Conservation (phyloP, 345 rosid species). For the Syzygium oleosum region DNA sequence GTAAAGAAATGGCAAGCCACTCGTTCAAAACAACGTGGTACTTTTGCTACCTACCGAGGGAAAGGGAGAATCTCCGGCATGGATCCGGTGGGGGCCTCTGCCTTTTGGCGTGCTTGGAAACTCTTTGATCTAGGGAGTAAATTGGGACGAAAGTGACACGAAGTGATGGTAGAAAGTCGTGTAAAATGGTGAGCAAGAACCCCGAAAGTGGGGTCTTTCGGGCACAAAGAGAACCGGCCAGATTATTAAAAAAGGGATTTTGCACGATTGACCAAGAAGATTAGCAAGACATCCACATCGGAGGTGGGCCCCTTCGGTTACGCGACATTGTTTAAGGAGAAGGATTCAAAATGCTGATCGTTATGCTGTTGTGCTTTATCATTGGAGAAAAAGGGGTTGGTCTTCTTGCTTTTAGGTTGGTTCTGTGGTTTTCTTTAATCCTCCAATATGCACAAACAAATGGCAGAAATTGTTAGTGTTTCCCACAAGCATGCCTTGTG, state of each 20-base stretch:
- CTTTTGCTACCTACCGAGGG: not conserved
- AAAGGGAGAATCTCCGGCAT: slow-evolving; percentile 1
- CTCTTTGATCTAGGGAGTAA: not conserved
- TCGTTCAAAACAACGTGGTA: not conserved
- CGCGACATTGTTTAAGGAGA: not conserved
- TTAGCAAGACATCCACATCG: not conserved
- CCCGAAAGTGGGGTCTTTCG: not conserved
- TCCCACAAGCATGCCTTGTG: not conserved
- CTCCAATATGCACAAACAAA: not conserved
- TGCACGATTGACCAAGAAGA: not conserved
- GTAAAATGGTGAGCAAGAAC: not conserved
- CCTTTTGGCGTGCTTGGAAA: not conserved
- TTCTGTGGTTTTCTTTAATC: not conserved
- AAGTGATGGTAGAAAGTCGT: not conserved
- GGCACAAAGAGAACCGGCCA: not conserved
- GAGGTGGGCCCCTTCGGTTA: not conserved
- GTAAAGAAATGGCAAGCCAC: not conserved
- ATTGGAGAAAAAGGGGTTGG: not conserved
- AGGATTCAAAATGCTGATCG: not conserved
- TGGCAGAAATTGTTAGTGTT: not conserved
- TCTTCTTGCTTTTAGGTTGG: not conserved
- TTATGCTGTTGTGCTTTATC: not conserved
- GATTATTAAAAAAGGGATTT: not conserved
- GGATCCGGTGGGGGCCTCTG: slow-evolving; percentile 5
- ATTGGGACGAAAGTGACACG: not conserved